phyloP scores from a whole-genome alignment of 805 yeast species.

The Yueomyces sinensis region DNA sequence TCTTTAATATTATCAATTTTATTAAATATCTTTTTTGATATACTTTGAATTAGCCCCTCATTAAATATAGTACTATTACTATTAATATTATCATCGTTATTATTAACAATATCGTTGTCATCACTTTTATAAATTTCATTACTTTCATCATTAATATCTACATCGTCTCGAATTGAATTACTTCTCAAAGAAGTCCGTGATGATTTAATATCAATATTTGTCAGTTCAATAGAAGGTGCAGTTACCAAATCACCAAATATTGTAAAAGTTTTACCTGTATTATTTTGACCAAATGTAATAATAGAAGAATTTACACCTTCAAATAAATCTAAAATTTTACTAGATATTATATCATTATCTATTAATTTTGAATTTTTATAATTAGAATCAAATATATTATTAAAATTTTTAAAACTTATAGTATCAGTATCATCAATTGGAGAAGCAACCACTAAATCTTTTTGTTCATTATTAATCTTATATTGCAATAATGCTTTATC shows the following conservation, averaged over 20 bases:
- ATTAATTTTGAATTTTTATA: constrained; percentile 32
- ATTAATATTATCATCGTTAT: not conserved
- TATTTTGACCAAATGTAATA: constrained; percentile 69
- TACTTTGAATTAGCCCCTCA: constrained; percentile 62
- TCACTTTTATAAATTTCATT: not conserved
- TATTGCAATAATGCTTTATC: not conserved
- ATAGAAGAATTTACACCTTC: constrained; percentile 67
- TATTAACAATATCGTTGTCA: not conserved
- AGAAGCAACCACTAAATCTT: not conserved
- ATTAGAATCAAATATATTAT: constrained; percentile 40
- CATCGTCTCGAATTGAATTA: not conserved
- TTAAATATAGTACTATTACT: constrained; percentile 12
- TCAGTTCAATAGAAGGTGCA: constrained; percentile 2
- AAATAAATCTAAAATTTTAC: constrained; percentile 4
- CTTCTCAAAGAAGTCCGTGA: too few relatives aligned
- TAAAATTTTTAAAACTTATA: constrained; percentile 10
- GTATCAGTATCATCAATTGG: not conserved
- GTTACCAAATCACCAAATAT: constrained; percentile 43
- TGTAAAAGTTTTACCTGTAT: constrained; percentile 64
- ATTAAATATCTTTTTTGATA: constrained; percentile 51
- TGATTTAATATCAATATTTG: not conserved
- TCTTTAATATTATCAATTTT: constrained; percentile 33
- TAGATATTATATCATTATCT: constrained; percentile 1
- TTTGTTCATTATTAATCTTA: not conserved
- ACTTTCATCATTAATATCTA: not conserved